Evolutionary conservation across 495 filamentous ascomycete genomes (phyloP), one percentile per base, ranked within the genome.

Genomic region (Lichenothelia convexa): DNA sequence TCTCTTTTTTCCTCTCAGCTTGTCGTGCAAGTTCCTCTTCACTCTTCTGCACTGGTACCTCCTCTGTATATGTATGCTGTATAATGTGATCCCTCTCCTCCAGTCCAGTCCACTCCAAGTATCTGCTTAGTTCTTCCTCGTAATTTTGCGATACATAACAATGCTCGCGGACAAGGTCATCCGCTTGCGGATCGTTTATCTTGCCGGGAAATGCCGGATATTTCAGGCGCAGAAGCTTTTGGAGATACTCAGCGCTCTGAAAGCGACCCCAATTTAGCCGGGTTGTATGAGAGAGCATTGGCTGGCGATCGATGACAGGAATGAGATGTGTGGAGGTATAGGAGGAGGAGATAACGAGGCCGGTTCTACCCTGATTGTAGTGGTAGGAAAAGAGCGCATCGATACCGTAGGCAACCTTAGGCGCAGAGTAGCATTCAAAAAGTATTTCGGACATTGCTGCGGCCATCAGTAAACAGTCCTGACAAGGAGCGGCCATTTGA

Each of bases 301-400:
- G 70, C 56, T 89, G 91, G 5, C 67, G 73, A 37, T 92, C 72
- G 35, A 93, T 63, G 1, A 97, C 81, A 3, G 89, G 89, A 32
- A 97, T 92, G n/a, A 95, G 61, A 51, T 97, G 91, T 1, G 89
- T 97, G 1, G 89, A 75, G 16, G 80, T 91, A 48, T 94, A 78
- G 2, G 85, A 87, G 0, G 84, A 91, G 4, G 83, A 91, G 9
- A 97, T 68, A 17, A 97, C 80, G 1, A 95, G 63, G 7, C 89
- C 89, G 17, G 76, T 83, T n/a, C 62, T 73, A 38, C 89, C 89
- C 32, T 76, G 67, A 49, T 97, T 95, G 57, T 93, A 79, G 24
- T 73, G 70, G 62, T 91, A 97, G 5, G 86, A 87, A 57, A 95
- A 94, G 3, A 97, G 71, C 2, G 82, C 84, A 55, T 97, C 89